Percentiles rank a stretch among this genome's conserved stretches.
These are phyloP conservation scores for Castanospermum australe DNA, from an alignment of 306 rosid genomes.

Conservation along the genomic window DNA sequence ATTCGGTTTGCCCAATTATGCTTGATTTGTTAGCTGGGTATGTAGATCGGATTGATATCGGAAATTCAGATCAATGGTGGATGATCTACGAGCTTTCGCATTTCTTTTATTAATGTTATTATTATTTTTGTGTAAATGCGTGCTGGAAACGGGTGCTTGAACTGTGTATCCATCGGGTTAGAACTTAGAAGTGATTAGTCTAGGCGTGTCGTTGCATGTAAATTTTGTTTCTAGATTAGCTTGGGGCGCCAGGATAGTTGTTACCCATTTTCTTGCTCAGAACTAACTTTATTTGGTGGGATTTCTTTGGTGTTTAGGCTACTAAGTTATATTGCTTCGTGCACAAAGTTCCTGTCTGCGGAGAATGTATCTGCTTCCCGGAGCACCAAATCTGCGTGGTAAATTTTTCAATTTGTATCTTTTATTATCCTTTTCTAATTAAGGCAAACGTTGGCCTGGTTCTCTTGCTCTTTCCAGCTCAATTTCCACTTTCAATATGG, in stretches of 20 bases:
- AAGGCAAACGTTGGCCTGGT: not conserved
- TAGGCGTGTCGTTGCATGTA: not conserved
- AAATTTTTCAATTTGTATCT: constrained; percentile 17
- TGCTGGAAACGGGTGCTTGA: constrained; percentile 3
- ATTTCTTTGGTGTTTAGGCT: constrained; percentile 67
- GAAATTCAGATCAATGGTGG: constrained; percentile 20
- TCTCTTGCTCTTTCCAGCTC: not conserved
- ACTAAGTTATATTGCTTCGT: constrained; percentile 95
- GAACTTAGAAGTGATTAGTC: not conserved
- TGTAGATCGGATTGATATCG: constrained; percentile 53
- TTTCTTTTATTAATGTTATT: constrained; percentile 17
- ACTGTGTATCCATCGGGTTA: not conserved
- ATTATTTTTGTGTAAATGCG: not conserved
- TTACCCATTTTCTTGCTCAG: not conserved
- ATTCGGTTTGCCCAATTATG: constrained; percentile 22
- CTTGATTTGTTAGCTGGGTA: constrained; percentile 27
- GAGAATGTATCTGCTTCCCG: constrained; percentile 95
- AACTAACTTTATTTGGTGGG: constrained; percentile 5
- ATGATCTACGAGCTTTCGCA: constrained; percentile 39
- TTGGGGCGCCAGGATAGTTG: not conserved
- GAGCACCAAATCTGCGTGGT: constrained; percentile 98
- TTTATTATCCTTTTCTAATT: not conserved
- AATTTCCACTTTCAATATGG: not conserved
- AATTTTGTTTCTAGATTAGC: not conserved
- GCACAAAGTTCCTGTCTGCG: constrained; percentile 99